Evolutionary conservation across 208 protist species (phyloP), one percentile per base, ranked within the genome.

Genomic region (Wallacemonas rigidus): DNA sequence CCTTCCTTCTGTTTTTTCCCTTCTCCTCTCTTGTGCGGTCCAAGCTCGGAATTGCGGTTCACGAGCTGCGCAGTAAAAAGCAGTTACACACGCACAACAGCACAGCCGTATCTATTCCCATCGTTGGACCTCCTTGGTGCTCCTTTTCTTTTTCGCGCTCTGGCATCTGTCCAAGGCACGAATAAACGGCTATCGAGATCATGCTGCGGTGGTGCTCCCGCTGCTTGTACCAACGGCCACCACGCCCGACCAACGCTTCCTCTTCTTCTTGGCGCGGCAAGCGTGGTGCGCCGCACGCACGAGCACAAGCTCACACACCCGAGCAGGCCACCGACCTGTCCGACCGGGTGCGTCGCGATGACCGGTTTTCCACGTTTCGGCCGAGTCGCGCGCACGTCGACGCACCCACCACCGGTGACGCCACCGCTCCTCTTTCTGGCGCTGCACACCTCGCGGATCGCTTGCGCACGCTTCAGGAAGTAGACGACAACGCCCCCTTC

Each of bases 1-100:
- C 11, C 67, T 39, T 50, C 54, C 41, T 51, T 12, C 17, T 73
- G 14, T 69, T 47, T 54, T 77, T 40, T 75, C 9, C 36, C 38
- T 48, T 35, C 53, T 53, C 9, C 9, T 53, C 48, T 53, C 11
- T 53, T 53, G 48, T 26, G 26, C 26, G 26, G 26, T 26, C 26
- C 26, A 26, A 26, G 26, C 26, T 26, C 26, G 26, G 26, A 26
- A 26, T 26, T 26, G 26, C 0, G 26, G 26, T 26, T 26, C 26
- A 26, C 26, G 26, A 26, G 26, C 26, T 26, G 26, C 26, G 26
- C 26, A 26, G 26, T 26, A 26, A 26, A 26, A 26, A 26, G 26
- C 26, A 26, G 26, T 26, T 26, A 26, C 26, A 26, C 26, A 26
- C n/a, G n/a, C 47, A 51, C 47, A 51, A 14, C 47, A 51, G 7